phyloP scores from a whole-genome alignment of 306 rosid genomes.

The Fragaria vesca region DNA sequence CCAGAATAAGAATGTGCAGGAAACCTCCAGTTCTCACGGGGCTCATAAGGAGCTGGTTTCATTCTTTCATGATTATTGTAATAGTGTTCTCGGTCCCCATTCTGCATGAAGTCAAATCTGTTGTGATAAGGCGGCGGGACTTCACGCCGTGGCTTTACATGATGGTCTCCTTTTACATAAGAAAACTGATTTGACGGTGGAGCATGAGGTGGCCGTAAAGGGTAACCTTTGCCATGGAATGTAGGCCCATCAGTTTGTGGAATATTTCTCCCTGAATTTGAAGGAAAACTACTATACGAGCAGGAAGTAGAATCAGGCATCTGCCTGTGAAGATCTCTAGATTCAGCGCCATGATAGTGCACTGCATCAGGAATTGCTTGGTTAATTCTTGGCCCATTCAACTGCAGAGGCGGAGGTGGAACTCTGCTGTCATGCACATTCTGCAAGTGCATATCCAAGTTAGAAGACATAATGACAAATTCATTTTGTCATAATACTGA shows the following conservation, averaged over 20 bases:
- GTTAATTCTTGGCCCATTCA: conserved; percentile 47
- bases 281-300: conserved; percentile 48
- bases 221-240: conserved; percentile 52
- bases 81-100: conserved; percentile 71
- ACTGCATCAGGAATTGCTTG: conserved; percentile 51
- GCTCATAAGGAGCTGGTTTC: conserved; percentile 64
- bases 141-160: conserved; percentile 60
- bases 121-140: conserved; percentile 58
- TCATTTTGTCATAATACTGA: conserved; percentile 1
- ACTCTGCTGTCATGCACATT: conserved; percentile 40
- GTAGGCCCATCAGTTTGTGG: conserved; percentile 43
- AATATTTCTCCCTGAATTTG: conserved; percentile 46
- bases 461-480: conserved; percentile 23
- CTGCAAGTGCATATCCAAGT: conserved; percentile 40
- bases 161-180: conserved; percentile 65
- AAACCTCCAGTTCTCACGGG: conserved; percentile 63
- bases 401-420: conserved; percentile 48
- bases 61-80: conserved; percentile 82
- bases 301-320: conserved; percentile 50
- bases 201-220: conserved; percentile 71
- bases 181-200: conserved; percentile 76
- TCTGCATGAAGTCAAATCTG: conserved; percentile 52
- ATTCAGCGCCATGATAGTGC: conserved; percentile 50
- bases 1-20: conserved; percentile 60
- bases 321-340: conserved; percentile 60